These are phyloP conservation scores for Plasmodium berghei DNA, from an alignment of 169 alveolate genomes.

Conservation along the genomic window DNA sequence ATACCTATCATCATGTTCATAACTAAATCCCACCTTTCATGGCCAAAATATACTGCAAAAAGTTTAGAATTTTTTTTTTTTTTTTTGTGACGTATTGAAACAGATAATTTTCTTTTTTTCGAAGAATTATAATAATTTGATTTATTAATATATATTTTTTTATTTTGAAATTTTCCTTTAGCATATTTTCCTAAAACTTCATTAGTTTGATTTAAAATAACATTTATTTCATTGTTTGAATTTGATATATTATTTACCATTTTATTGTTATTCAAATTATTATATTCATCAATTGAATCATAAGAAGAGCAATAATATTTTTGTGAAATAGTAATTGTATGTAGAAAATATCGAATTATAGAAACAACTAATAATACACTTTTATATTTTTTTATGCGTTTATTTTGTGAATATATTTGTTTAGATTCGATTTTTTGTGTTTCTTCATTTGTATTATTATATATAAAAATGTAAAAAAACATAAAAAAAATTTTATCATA, in stretches of 20 bases:
- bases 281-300: conserved; percentile 33
- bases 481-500: conserved; percentile 34
- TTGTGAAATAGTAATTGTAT: conserved; percentile 36
- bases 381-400: conserved; percentile 5
- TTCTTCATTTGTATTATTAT: conserved; percentile 6
- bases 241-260: background rate
- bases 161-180: conserved; percentile 14
- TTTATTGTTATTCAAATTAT: background rate
- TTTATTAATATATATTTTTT: conserved; percentile 39
- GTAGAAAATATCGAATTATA: conserved; percentile 35
- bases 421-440: background rate
- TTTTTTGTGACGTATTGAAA: conserved; percentile 42
- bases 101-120: conserved; percentile 54
- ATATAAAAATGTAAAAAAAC: conserved; percentile 20
- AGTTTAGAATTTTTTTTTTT: conserved; percentile 27
- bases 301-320: conserved; percentile 27
- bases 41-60: conserved; percentile 91
- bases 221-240: conserved; percentile 8
- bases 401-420: background rate
- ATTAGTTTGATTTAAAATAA: conserved; percentile 23
- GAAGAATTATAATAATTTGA: conserved; percentile 25
- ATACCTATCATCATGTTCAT: conserved; percentile 93
- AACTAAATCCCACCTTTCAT: conserved; percentile 93
- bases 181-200: conserved; percentile 33
- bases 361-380: conserved; percentile 16